Evolutionary conservation across 768 basidiomycete species (phyloP).

Genomic region (Termitomyces sp.): DNA sequence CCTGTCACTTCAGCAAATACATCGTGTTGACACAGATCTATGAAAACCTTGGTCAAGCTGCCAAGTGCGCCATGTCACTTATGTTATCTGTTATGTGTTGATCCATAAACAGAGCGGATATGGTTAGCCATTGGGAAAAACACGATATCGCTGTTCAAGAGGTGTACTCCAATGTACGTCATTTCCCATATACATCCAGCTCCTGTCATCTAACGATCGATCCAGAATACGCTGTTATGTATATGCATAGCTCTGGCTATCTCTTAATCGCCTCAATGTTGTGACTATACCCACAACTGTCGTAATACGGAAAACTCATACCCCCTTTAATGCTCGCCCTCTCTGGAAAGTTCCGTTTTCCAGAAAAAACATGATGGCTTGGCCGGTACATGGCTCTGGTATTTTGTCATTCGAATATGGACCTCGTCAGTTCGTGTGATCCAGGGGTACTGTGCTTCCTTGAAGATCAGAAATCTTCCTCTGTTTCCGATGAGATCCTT

Average conservation of each 20-base stretch:
- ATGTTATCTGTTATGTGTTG: constrained; percentile 3
- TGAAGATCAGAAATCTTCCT: constrained; percentile 27
- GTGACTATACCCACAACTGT: constrained; percentile 14
- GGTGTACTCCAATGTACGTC: constrained; percentile 70
- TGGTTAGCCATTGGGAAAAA: constrained; percentile 88
- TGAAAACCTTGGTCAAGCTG: constrained; percentile 82
- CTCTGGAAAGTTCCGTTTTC: constrained; percentile 15
- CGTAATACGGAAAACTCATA: constrained; percentile 17
- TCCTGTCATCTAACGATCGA: constrained; percentile 10
- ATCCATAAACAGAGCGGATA: constrained; percentile 52
- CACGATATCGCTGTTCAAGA: constrained; percentile 74
- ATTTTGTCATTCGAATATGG: not conserved
- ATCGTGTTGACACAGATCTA: constrained; percentile 81
- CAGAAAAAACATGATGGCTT: not conserved
- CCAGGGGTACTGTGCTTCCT: constrained; percentile 14
- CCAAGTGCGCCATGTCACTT: constrained; percentile 48
- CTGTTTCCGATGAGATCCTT: constrained; percentile 13
- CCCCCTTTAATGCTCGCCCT: constrained; percentile 14
- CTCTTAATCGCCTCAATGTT: constrained; percentile 22
- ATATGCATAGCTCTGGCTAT: constrained; percentile 46
- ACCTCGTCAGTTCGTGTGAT: not conserved
- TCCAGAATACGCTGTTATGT: constrained; percentile 59
- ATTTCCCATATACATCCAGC: constrained; percentile 2
- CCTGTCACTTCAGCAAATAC: constrained; percentile 57
- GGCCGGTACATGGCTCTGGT: not conserved